These are phyloP conservation scores for Apiotrichum mycotoxinovorans DNA, from an alignment of 1,284 basidiomycete species.

Conservation along the genomic window DNA sequence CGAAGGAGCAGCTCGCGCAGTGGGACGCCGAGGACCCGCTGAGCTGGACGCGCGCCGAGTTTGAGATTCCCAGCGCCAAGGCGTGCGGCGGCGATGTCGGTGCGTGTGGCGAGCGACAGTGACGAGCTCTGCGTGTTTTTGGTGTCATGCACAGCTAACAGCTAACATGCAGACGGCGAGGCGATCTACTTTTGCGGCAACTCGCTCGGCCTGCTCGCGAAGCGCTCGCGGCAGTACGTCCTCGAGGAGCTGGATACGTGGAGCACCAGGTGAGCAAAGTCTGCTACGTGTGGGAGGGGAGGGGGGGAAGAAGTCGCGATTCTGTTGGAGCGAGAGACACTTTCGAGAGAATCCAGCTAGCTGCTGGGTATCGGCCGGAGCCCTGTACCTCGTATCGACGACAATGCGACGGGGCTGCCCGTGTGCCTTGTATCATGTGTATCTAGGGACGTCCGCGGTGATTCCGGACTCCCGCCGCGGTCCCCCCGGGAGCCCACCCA, in stretches of 20 bases:
- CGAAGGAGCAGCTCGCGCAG: conserved; percentile 23
- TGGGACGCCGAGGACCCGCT: conserved; percentile 44
- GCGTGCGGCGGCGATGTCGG: conserved; percentile 46
- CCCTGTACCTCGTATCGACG: background rate
- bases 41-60: conserved; percentile 48
- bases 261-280: conserved; percentile 65
- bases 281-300: background rate
- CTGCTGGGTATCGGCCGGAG: background rate
- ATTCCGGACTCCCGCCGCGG: too few relatives aligned
- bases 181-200: conserved; percentile 90
- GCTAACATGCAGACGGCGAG: conserved; percentile 34
- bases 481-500: too few relatives aligned
- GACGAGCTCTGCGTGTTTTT: background rate
- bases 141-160: background rate
- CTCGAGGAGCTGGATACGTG: conserved; percentile 85
- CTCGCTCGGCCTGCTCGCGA: conserved; percentile 81
- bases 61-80: conserved; percentile 42
- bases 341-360: background rate
- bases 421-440: too few relatives aligned
- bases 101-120: conserved; percentile 16
- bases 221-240: conserved; percentile 66
- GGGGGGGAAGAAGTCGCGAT: background rate
- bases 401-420: too few relatives aligned
- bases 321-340: background rate
- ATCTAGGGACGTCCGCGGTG: too few relatives aligned